A percentile compares a stretch with the other conserved stretches of the same genome.
phyloP scores from a whole-genome alignment of 148 eudicot genomes.

The Chenopodium formosanum region DNA sequence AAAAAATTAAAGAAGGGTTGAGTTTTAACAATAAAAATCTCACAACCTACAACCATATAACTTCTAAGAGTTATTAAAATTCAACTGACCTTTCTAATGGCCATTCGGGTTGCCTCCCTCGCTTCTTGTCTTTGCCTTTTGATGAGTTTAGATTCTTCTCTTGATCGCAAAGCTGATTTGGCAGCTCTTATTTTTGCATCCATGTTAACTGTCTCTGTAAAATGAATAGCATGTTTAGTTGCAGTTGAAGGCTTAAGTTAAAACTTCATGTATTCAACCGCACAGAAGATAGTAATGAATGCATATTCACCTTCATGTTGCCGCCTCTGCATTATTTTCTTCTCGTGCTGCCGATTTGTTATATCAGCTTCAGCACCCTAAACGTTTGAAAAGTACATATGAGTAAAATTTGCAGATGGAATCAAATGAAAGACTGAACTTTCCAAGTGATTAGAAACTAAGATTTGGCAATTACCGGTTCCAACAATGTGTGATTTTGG shows the following conservation, averaged over 20 bases:
- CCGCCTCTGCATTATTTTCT: conserved; percentile 46
- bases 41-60: too few species aligned
- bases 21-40: too few species aligned
- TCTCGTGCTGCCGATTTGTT: conserved; percentile 47
- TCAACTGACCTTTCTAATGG: conserved; percentile 56
- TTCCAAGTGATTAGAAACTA: not conserved
- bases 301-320: conserved; percentile 56
- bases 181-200: conserved; percentile 70
- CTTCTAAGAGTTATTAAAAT: conserved; percentile 16
- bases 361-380: conserved; percentile 49
- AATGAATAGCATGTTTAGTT: not conserved
- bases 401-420: not conserved
- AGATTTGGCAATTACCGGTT: conserved; percentile 36
- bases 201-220: conserved; percentile 58
- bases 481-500: conserved; percentile 44
- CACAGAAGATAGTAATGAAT: not conserved
- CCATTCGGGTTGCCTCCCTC: conserved; percentile 59
- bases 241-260: not conserved
- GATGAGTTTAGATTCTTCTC: conserved; percentile 44
- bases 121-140: conserved; percentile 52
- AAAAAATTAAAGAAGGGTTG: not conserved
- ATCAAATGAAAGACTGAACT: not conserved
- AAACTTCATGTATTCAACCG: not conserved
- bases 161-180: conserved; percentile 24
- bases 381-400: not conserved